Percentiles rank a stretch among this genome's conserved stretches.
These are phyloP conservation scores for Neckera pumila DNA, from an alignment of 225 moss, liverwort and hornwort genomes.

Conservation along the genomic window DNA sequence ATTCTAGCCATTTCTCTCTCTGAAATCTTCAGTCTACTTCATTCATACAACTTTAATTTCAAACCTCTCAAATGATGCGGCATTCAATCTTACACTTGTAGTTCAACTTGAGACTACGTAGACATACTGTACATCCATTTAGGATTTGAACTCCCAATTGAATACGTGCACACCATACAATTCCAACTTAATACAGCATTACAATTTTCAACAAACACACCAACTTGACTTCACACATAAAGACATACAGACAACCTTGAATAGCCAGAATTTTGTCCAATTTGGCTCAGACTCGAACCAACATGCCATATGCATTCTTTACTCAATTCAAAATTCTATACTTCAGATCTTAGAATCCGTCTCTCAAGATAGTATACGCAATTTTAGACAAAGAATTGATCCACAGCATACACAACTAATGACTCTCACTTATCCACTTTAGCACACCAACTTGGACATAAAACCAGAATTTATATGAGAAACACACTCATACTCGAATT, in stretches of 20 bases:
- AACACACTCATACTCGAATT: no score
- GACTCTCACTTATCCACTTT: no score
- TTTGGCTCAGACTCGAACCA: background rate
- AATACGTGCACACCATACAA: background rate
- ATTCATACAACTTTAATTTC: no score
- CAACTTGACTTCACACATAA: background rate
- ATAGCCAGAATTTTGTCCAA: background rate
- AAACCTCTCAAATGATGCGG: no score
- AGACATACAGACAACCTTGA: background rate
- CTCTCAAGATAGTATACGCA: background rate
- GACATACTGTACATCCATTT: no score
- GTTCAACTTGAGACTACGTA: no score
- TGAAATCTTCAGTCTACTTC: no score
- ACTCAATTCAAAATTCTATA: background rate
- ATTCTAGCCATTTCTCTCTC: background rate
- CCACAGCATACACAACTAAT: no score
- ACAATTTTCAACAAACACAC: background rate
- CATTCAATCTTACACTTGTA: no score
- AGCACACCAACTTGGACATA: background rate
- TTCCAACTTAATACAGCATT: background rate
- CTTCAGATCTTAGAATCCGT: background rate
- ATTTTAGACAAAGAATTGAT: background rate
- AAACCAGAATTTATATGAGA: background rate
- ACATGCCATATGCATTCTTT: background rate
- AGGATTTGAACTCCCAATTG: no score